Conservation (phyloP, 2,329 filamentous ascomycete species). For the Talaromyces albobiverticillius region DNA sequence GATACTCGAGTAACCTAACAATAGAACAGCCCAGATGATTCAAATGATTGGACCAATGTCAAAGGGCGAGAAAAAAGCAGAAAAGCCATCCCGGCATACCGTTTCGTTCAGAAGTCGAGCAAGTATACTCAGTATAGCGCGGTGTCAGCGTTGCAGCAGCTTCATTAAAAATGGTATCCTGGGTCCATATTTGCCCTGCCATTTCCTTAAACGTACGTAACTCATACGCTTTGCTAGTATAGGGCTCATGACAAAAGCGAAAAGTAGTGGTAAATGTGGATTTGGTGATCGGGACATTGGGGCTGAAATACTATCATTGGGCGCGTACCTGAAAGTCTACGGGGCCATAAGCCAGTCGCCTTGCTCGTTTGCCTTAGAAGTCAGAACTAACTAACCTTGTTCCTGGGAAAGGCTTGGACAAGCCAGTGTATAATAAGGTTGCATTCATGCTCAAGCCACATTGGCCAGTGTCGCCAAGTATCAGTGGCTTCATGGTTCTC, state of each 20-base stretch:
- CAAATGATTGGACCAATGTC: too few species aligned
- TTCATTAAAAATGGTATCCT: not conserved
- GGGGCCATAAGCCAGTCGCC: not conserved
- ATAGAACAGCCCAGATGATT: too few species aligned
- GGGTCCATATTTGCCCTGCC: not conserved
- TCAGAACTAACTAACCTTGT: not conserved
- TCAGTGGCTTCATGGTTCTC: too few species aligned
- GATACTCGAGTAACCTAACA: too few species aligned
- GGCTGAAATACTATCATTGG: not conserved
- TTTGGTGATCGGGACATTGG: not conserved
- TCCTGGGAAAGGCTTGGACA: not conserved
- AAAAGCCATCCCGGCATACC: too few species aligned
- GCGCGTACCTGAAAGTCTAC: not conserved
- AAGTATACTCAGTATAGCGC: not conserved
- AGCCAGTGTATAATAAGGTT: too few species aligned
- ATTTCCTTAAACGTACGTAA: not conserved
- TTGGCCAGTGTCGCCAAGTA: too few species aligned
- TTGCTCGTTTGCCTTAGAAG: not conserved
- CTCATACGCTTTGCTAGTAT: not conserved
- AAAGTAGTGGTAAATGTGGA: too few species aligned
- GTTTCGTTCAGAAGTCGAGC: too few species aligned
- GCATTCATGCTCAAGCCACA: too few species aligned
- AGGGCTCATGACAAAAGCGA: not conserved
- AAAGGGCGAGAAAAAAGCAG: too few species aligned
- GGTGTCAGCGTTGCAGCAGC: constrained; percentile 8